These are phyloP conservation scores for Euphorbia pulcherrima DNA, from an alignment of 345 rosid species.

Conservation along the genomic window DNA sequence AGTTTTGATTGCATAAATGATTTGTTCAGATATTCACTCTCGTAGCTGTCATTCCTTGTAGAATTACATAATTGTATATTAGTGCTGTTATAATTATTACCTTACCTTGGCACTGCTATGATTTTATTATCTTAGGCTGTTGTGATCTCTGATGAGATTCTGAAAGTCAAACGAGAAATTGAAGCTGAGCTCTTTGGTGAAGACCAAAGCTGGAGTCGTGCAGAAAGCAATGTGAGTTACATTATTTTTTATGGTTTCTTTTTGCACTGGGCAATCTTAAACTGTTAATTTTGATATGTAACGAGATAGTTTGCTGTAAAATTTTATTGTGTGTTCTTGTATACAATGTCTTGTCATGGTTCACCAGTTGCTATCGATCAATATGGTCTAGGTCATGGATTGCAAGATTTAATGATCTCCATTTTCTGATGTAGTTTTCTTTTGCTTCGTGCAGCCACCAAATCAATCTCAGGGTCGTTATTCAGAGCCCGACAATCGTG, in stretches of 20 bases:
- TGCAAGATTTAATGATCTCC: not conserved
- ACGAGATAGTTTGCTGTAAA: not conserved
- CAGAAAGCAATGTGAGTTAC: slow-evolving; percentile 57
- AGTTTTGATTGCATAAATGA: not conserved
- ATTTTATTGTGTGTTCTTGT: not conserved
- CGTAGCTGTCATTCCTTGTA: not conserved
- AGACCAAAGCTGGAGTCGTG: slow-evolving; percentile 66
- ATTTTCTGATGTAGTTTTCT: not conserved
- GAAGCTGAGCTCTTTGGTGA: slow-evolving; percentile 71
- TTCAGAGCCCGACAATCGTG: slow-evolving; percentile 81
- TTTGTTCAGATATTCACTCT: not conserved
- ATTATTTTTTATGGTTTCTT: not conserved
- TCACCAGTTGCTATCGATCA: not conserved
- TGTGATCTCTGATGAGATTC: slow-evolving; percentile 56
- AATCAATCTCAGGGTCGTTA: slow-evolving; percentile 57
- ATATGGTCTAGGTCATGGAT: not conserved
- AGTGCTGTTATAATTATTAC: not conserved
- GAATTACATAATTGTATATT: not conserved
- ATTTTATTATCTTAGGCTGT: slow-evolving; percentile 31
- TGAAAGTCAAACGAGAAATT: slow-evolving; percentile 58
- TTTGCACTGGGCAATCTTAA: not conserved
- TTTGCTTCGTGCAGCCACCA: slow-evolving; percentile 35
- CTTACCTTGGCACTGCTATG: not conserved
- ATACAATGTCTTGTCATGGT: not conserved
- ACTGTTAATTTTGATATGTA: not conserved